Evolutionary conservation across 139 green algal genomes (phyloP).

Genomic region (Closterium sp.): DNA sequence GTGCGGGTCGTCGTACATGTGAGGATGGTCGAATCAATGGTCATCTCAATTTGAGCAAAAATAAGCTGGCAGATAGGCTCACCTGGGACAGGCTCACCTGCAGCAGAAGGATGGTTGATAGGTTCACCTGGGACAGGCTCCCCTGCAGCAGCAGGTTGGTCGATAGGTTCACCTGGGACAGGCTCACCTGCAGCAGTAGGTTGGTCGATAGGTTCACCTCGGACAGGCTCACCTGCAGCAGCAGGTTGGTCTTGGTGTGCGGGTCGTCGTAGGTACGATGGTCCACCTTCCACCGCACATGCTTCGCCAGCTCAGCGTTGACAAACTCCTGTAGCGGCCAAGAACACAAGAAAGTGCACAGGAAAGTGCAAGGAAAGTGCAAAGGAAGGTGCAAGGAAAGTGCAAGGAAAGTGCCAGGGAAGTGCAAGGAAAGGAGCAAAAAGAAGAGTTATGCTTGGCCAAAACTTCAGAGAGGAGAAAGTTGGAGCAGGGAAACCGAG

Average conservation of each 20-base stretch:
- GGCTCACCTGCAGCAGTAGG: too few species aligned
- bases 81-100: too few species aligned
- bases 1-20: conserved; percentile 75
- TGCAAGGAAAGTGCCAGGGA: neutral
- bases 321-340: conserved; percentile 70
- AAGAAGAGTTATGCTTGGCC: neutral
- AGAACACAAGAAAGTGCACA: neutral
- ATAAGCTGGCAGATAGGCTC: too few species aligned
- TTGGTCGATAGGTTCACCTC: too few species aligned
- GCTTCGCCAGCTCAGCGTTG: conserved; percentile 71
- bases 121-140: too few species aligned
- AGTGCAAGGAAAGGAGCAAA: neutral
- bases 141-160: too few species aligned
- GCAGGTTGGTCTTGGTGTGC: conserved; percentile 91
- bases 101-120: too few species aligned
- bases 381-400: neutral
- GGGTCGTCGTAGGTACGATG: conserved; percentile 75
- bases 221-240: conserved; percentile 64
- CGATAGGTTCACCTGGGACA: too few species aligned
- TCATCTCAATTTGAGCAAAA: too few species aligned
- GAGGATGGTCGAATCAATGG: too few species aligned
- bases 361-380: neutral
- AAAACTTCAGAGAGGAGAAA: too few species aligned
- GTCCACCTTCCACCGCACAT: conserved; percentile 58
- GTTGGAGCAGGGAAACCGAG: too few species aligned